These are phyloP conservation scores for Salix suchowensis DNA, from an alignment of 345 rosid species.

Conservation along the genomic window DNA sequence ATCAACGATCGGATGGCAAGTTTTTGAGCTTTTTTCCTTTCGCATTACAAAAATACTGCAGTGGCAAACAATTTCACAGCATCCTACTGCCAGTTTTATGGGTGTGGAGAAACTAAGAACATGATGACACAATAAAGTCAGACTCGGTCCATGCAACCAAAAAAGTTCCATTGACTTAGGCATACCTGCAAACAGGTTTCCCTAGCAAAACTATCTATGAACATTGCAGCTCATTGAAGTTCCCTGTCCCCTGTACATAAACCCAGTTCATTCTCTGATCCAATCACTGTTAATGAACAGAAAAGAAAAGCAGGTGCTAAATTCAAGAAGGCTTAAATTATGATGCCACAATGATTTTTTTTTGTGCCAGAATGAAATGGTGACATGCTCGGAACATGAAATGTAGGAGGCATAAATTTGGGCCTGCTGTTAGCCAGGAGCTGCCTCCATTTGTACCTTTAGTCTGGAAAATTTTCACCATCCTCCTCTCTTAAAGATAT, in stretches of 20 bases:
- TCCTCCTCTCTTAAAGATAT: slow-evolving; percentile 23
- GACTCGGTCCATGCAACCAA: background rate
- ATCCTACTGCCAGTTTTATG: background rate
- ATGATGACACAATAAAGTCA: background rate
- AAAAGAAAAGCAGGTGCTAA: background rate
- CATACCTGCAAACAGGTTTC: background rate
- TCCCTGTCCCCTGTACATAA: slow-evolving; percentile 25
- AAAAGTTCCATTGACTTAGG: background rate
- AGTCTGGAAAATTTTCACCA: slow-evolving; percentile 38
- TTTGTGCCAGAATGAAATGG: background rate
- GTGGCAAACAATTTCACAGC: background rate
- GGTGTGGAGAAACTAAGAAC: background rate
- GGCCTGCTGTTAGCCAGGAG: background rate
- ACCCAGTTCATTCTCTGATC: slow-evolving; percentile 3
- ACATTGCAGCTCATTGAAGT: slow-evolving; percentile 28
- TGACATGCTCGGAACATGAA: background rate
- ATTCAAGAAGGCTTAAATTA: background rate
- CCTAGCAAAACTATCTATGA: slow-evolving; percentile 11
- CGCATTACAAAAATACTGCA: background rate
- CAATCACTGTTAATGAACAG: background rate
- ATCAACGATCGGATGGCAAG: background rate
- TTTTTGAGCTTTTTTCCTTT: too few species aligned
- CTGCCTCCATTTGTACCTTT: background rate
- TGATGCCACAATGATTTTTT: background rate
- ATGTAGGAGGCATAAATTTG: background rate